Conservation (phyloP, 352 stramenopile species). For the Globisporangium ultimum region DNA sequence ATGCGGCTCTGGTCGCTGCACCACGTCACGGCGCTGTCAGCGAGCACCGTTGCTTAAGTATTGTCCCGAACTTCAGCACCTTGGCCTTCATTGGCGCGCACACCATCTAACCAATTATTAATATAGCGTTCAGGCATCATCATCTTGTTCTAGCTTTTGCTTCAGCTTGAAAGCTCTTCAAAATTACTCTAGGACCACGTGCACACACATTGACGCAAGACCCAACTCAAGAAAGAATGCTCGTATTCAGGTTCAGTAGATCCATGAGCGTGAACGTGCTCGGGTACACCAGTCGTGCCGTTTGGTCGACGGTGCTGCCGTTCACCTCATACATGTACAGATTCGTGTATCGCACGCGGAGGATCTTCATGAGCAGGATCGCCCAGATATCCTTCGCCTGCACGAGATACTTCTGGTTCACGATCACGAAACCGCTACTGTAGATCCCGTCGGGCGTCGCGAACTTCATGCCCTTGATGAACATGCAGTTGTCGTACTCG, state of each 20-base stretch:
- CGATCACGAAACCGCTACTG: background rate
- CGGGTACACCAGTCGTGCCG: background rate
- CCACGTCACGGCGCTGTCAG: too few relatives aligned
- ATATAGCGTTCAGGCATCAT: too few relatives aligned
- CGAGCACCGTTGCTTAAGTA: too few relatives aligned
- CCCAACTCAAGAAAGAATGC: background rate
- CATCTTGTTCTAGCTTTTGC: too few relatives aligned
- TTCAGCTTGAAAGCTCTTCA: too few relatives aligned
- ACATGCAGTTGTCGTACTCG: constrained; percentile 22
- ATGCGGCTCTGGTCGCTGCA: too few relatives aligned
- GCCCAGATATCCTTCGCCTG: background rate
- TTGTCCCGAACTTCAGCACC: too few relatives aligned
- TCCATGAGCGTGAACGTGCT: background rate
- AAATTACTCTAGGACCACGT: too few relatives aligned
- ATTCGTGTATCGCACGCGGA: background rate
- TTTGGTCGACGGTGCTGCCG: background rate
- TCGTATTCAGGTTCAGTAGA: background rate
- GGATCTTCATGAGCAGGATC: background rate
- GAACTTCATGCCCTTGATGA: constrained; percentile 27
- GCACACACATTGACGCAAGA: too few relatives aligned
- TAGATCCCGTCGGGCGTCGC: constrained; percentile 13
- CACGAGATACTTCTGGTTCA: background rate
- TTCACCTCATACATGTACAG: background rate
- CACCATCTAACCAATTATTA: too few relatives aligned
- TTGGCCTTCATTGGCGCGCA: too few relatives aligned